phyloP scores from a whole-genome alignment of 1,284 basidiomycete species.

The Papiliotrema flavescens region DNA sequence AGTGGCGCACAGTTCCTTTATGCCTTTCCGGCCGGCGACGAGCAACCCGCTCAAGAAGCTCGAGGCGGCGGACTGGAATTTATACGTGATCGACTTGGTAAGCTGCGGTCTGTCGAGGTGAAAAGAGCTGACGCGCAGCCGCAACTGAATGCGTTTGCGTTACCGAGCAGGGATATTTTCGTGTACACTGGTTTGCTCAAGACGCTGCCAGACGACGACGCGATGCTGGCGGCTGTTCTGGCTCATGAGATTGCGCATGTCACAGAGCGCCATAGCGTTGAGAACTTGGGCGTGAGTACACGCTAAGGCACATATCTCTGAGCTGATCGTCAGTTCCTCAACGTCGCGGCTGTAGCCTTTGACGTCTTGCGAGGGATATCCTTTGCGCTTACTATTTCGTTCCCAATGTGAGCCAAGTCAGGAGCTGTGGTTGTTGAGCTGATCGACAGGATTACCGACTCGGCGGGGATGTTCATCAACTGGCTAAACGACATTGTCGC shows the following conservation, averaged over 20 bases:
- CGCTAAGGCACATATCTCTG: background rate
- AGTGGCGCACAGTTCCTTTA: conserved; percentile 38
- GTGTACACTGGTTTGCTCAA: conserved; percentile 54
- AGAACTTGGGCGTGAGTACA: conserved; percentile 52
- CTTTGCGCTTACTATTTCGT: conserved; percentile 54
- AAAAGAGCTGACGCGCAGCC: conserved; percentile 31
- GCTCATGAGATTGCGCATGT: conserved; percentile 55
- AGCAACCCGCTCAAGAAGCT: conserved; percentile 52
- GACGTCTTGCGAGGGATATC: conserved; percentile 54
- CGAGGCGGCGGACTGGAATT: conserved; percentile 50
- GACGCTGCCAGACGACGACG: conserved; percentile 48
- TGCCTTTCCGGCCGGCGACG: conserved; percentile 47
- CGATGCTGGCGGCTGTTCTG: conserved; percentile 52
- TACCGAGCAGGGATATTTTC: conserved; percentile 54
- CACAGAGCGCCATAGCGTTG: conserved; percentile 53
- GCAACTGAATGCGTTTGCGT: conserved; percentile 53
- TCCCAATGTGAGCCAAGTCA: conserved; percentile 46
- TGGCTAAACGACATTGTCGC: conserved; percentile 53
- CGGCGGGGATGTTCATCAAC: conserved; percentile 52
- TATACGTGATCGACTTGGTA: conserved; percentile 52
- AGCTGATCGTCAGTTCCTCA: conserved; percentile 47
- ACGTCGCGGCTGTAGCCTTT: conserved; percentile 53
- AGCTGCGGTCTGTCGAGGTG: conserved; percentile 21
- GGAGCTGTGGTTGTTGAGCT: background rate
- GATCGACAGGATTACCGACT: conserved; percentile 49